Evolutionary conservation across 176 grass and related monocot genomes (phyloP).

Genomic region (Carex littledalei): DNA sequence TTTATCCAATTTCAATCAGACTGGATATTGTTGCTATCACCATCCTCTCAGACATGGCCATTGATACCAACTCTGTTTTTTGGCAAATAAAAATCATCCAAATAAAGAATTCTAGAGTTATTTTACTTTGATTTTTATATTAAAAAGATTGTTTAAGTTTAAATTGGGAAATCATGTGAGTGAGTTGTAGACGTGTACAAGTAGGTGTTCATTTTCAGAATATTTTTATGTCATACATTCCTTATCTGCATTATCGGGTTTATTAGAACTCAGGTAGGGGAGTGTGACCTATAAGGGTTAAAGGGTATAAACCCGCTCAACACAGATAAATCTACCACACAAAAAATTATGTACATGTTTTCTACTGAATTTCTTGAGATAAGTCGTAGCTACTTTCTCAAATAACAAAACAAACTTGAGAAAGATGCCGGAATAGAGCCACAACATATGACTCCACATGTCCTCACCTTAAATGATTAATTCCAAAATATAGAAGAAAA

Average conservation of each 20-base stretch:
- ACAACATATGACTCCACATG: not conserved
- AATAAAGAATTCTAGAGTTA: not conserved
- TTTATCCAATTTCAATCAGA: not conserved
- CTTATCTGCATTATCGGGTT: not conserved
- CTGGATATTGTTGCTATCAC: not conserved
- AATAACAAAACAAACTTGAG: not conserved
- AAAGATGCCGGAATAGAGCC: not conserved
- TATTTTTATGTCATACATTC: not conserved
- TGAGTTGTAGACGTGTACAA: not conserved
- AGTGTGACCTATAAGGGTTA: no score
- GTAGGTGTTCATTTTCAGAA: not conserved
- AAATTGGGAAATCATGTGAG: not conserved
- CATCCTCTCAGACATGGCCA: not conserved
- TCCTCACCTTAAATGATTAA: not conserved
- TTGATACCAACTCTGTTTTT: not conserved
- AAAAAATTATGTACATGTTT: no score
- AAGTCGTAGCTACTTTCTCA: not conserved
- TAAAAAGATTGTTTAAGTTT: not conserved
- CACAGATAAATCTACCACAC: no score
- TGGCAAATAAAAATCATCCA: not conserved
- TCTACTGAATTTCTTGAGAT: not conserved
- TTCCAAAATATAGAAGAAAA: not conserved
- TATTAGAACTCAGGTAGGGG: not conserved
- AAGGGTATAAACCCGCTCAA: no score
- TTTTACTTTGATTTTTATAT: not conserved